Evolutionary conservation across 805 yeast species (phyloP).

Genomic region (Vanderwaltozyma verrucispora): DNA sequence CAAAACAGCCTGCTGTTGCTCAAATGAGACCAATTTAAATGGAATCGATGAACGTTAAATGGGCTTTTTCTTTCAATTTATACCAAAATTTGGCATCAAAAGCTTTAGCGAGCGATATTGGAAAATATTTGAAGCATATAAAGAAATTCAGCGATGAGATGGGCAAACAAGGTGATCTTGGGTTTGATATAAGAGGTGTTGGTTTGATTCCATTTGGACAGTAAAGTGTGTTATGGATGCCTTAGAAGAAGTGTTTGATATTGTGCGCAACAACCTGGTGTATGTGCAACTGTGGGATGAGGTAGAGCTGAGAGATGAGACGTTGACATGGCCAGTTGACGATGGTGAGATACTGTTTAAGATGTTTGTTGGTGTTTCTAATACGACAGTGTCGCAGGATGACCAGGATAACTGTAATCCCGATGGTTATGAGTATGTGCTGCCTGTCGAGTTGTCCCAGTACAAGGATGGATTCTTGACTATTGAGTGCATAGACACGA

Average conservation of each 20-base stretch:
- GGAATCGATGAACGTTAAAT: no score
- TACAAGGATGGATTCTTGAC: slow-evolving; percentile 16
- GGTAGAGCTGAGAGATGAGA: slow-evolving; percentile 9
- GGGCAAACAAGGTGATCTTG: no score
- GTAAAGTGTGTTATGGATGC: background rate
- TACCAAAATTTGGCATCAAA: no score
- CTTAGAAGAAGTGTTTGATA: background rate
- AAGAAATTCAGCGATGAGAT: no score
- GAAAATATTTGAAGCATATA: no score
- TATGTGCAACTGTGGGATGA: slow-evolving; percentile 24
- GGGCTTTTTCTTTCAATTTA: no score
- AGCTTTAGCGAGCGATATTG: no score
- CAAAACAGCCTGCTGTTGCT: no score
- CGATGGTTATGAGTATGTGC: slow-evolving; percentile 14
- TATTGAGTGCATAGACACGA: slow-evolving; percentile 14
- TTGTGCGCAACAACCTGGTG: slow-evolving; percentile 13
- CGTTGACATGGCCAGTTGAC: slow-evolving; percentile 11
- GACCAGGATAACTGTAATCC: slow-evolving; percentile 10
- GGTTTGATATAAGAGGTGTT: no score
- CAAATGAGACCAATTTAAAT: no score
- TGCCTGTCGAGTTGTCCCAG: slow-evolving; percentile 25
- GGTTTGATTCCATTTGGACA: no score
- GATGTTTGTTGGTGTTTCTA: slow-evolving; percentile 17
- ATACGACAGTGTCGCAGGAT: slow-evolving; percentile 10
- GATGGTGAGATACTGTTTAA: slow-evolving; percentile 6